Evolutionary conservation across 1,139 yeast species (phyloP), one percentile per base, ranked within the genome.

Genomic region (Pichia sp.): DNA sequence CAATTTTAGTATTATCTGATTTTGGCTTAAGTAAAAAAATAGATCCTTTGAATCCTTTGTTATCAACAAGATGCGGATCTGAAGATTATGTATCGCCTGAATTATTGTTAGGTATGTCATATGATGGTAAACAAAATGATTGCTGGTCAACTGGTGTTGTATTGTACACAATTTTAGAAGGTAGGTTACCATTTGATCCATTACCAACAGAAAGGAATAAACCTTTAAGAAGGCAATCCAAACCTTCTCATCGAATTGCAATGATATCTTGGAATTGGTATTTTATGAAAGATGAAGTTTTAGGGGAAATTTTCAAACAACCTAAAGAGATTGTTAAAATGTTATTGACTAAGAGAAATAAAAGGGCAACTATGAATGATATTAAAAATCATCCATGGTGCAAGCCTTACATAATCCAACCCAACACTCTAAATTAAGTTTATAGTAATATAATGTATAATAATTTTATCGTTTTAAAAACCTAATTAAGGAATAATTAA

Each of bases 41-140:
- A 23, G 76, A 74, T 40, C 73, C 76, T 1, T 69, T 67, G 0
- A 70, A 75, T 51, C 87, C 89, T 35, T 56, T 82, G 46, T 70
- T 94, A 28, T 72, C 83, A 2, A 90, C 97, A 1, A 67, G 97
- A 48, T 92, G 98, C 64, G 98, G 98, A 0, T 85, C 96, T 1
- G 96, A 87, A 53, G 97, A 92, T 62, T 92, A 92, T 56, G 95
- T 92, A 3, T 82, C 96, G 0, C 98, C 97, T 0, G 98, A 92
- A 61, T 68, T 92, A 31, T 68, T 92, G 35, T 79, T 92, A 80
- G 97, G 97, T 0, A 71, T 87, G 48, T 82, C 87, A 22, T 92
- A 92, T 59, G 90, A 90, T 58, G 98, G 98, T 3, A 75, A 84
- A 45, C 78, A 86, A 52, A 83, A 94, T 37, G 98, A 92, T 60